phyloP scores from a whole-genome alignment of 768 basidiomycete genomes.

The Agrocybe praecox region DNA sequence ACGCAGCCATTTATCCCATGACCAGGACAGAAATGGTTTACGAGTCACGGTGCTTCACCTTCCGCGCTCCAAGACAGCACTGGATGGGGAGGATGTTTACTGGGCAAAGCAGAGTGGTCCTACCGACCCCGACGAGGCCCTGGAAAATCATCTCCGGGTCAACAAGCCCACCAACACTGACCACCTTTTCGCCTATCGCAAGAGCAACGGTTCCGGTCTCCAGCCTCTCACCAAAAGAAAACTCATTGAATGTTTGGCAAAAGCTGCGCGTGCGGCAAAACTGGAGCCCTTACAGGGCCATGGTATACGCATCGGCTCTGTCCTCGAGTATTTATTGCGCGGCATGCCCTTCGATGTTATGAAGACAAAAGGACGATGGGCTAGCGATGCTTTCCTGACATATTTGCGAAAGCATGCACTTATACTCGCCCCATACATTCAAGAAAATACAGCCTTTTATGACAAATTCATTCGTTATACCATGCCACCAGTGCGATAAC shows the following conservation, averaged over 20 bases:
- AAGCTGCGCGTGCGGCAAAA: constrained; percentile 4
- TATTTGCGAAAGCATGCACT: constrained; percentile 30
- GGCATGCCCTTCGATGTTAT: constrained; percentile 23
- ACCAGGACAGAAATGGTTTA: neutral
- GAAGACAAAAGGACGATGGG: too few relatives aligned
- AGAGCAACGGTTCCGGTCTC: too few relatives aligned
- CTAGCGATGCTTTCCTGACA: too few relatives aligned
- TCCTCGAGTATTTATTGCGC: constrained; percentile 25
- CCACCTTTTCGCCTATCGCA: too few relatives aligned
- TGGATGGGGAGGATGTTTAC: constrained; percentile 24
- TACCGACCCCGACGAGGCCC: constrained; percentile 17
- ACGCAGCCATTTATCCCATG: too few relatives aligned
- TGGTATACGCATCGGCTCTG: constrained; percentile 28
- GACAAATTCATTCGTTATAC: neutral
- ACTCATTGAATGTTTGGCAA: neutral
- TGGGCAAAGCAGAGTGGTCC: constrained; percentile 24
- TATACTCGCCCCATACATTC: constrained; percentile 8
- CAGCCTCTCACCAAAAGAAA: too few relatives aligned
- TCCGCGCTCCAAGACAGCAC: too few relatives aligned
- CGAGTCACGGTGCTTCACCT: constrained; percentile 18
- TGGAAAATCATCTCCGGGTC: constrained; percentile 23
- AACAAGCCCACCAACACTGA: too few relatives aligned
- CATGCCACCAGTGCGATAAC: too few relatives aligned
- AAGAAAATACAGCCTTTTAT: neutral
- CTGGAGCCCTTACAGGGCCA: constrained; percentile 24